A percentile compares a stretch with the other conserved stretches of the same genome.
phyloP scores from a whole-genome alignment of 2,329 filamentous ascomycete species.

The Dothideomycetes sp. region DNA sequence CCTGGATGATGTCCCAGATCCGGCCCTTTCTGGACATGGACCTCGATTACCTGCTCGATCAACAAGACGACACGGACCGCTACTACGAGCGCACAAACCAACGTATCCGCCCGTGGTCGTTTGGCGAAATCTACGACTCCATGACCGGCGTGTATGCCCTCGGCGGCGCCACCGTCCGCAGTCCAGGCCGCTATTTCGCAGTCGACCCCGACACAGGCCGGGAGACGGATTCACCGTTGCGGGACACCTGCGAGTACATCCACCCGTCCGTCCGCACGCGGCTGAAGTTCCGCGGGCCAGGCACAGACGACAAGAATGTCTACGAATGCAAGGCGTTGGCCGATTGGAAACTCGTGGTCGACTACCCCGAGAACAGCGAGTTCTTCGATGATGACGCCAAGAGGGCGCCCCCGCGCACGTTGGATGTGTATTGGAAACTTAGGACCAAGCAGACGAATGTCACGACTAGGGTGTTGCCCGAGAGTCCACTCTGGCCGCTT shows the following conservation, averaged over 20 bases:
- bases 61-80: constrained; percentile 32
- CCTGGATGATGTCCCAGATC: constrained; percentile 47
- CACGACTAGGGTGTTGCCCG: constrained; percentile 29
- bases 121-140: constrained; percentile 36
- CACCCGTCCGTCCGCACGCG: constrained; percentile 38
- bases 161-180: constrained; percentile 33
- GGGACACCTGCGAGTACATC: constrained; percentile 41
- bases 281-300: constrained; percentile 33
- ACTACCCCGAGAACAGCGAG: constrained; percentile 20
- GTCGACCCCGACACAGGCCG: constrained; percentile 32
- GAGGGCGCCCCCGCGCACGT: not conserved
- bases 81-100: constrained; percentile 33
- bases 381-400: not conserved
- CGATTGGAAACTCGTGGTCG: constrained; percentile 37
- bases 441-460: constrained; percentile 23
- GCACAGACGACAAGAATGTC: constrained; percentile 30
- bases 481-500: constrained; percentile 33
- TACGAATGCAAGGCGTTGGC: constrained; percentile 34
- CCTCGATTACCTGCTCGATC: constrained; percentile 34
- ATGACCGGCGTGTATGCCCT: constrained; percentile 35
- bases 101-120: constrained; percentile 35
- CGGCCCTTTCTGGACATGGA: constrained; percentile 37
- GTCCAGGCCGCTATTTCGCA: constrained; percentile 36
- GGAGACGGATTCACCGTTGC: constrained; percentile 31
- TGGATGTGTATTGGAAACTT: constrained; percentile 31